phyloP scores from a whole-genome alignment of 495 filamentous ascomycete species.

The Trichoderma asperelloides region DNA sequence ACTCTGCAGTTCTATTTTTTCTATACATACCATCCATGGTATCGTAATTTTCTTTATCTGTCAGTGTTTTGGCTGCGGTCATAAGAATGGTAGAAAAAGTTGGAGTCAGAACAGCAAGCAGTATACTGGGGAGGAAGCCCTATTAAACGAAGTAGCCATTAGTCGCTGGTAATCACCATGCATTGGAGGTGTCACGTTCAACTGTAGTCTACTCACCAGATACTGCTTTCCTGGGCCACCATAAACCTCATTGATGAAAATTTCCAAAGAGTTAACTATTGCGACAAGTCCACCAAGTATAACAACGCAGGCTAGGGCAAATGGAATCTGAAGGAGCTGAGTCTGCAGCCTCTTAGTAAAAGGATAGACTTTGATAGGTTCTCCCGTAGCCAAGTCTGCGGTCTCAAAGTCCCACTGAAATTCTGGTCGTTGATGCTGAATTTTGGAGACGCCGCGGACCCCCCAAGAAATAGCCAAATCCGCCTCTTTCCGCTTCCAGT shows the following conservation, averaged over 20 bases:
- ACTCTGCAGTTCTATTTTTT: not conserved
- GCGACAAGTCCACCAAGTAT: slow-evolving; percentile 75
- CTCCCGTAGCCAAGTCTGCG: slow-evolving; percentile 76
- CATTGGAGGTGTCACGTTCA: not conserved
- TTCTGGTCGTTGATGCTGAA: slow-evolving; percentile 65
- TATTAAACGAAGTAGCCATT: slow-evolving; percentile 32
- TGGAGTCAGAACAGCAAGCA: slow-evolving; percentile 74
- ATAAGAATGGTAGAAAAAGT: slow-evolving; percentile 69
- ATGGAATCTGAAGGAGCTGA: slow-evolving; percentile 82
- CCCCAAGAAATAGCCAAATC: slow-evolving; percentile 90
- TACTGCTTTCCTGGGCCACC: slow-evolving; percentile 79
- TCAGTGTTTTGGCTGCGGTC: slow-evolving; percentile 67
- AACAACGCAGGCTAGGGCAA: slow-evolving; percentile 61
- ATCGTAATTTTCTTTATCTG: slow-evolving; percentile 86
- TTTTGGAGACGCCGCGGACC: slow-evolving; percentile 74
- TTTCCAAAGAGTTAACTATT: slow-evolving; percentile 86
- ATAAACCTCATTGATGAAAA: slow-evolving; percentile 93
- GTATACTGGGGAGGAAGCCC: slow-evolving; percentile 80
- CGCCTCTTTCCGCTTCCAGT: slow-evolving; percentile 90
- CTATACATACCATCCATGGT: slow-evolving; percentile 50
- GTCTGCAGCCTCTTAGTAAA: slow-evolving; percentile 64
- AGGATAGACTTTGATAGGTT: slow-evolving; percentile 69
- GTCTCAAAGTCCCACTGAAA: slow-evolving; percentile 71
- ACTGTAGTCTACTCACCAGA: slow-evolving; percentile 46
- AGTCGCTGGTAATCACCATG: not conserved